Evolutionary conservation across 2,329 filamentous ascomycete species (phyloP), one percentile per base, ranked within the genome.

Genomic region (Xylariaceae sp.): DNA sequence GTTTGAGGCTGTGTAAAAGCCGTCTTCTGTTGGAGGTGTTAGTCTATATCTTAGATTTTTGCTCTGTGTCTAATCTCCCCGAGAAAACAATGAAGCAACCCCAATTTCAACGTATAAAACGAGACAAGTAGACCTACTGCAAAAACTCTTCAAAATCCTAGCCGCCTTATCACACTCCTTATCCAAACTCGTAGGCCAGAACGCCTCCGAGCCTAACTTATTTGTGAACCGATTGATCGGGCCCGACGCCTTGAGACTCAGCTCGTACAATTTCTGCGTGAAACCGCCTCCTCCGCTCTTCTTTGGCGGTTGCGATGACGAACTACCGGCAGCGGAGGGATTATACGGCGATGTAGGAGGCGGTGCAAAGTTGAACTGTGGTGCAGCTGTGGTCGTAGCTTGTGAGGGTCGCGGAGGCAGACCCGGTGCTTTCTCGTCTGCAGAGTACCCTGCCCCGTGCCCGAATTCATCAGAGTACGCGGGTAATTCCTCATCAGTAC

Each of bases 81-180:
- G n/a, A n/a, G n/a, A n/a, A n/a, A n/a, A n/a, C n/a, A n/a, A n/a
- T n/a, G n/a, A n/a, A n/a, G n/a, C n/a, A n/a, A n/a, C n/a, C 34
- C 20, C 5, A 8, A 12, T 42, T 35, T 19, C 25, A 37, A 33
- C 14, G 14, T 17, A 27, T 5, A 21, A 7, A 19, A 25, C 7
- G 39, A 8, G 25, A 14, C 23, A 12, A 33, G 21, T 16, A 37
- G 6, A 8, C 82, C 59, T 74, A 86, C 83, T 93, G 73, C 89
- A 95, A 67, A 96, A 96, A 52, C 83, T 86, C 61, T 80, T 80
- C 21, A 95, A 65, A 38, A 95, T 95, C 11, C 87, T 74, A 25
- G 90, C 89, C 1, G 89, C 88, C 71, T 95, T 95, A 67, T 95
- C 89, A 56, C 85, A 86, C 70, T 95, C 91, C 65, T 89, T 89